Conservation (phyloP, 2,329 filamentous ascomycete genomes). For the Coniella vitis region DNA sequence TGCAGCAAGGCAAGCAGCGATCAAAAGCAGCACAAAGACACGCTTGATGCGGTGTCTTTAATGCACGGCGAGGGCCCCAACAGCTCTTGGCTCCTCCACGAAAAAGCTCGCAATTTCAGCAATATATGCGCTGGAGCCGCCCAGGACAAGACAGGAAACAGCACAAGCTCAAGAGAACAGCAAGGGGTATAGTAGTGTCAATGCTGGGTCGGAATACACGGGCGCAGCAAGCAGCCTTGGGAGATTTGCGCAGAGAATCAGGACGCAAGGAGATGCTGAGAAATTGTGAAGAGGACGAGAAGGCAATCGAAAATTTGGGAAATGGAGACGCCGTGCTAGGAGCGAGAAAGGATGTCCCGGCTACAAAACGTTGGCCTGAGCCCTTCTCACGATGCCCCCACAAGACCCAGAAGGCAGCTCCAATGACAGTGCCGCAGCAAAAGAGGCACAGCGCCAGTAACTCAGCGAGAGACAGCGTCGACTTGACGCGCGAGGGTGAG, state of each 20-base stretch:
- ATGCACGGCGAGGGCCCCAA: slow-evolving; percentile 10
- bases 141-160: background rate
- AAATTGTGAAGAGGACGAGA: slow-evolving; percentile 2
- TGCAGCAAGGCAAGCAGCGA: slow-evolving; percentile 2
- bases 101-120: slow-evolving; percentile 1
- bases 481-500: slow-evolving; percentile 12
- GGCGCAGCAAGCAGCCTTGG: too few species aligned
- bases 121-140: slow-evolving; percentile 2
- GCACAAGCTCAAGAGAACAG: background rate
- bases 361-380: slow-evolving; percentile 1
- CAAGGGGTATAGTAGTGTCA: slow-evolving; percentile 4
- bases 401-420: background rate
- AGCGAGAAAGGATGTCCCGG: slow-evolving; percentile 14
- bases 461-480: slow-evolving; percentile 14
- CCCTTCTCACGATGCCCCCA: background rate
- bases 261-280: slow-evolving; percentile 12
- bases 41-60: slow-evolving; percentile 5
- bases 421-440: background rate
- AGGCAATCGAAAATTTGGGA: slow-evolving; percentile 5
- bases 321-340: slow-evolving; percentile 2
- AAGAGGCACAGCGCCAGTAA: slow-evolving; percentile 4
- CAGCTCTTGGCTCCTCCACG: background rate
- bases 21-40: slow-evolving; percentile 8
- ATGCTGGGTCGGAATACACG: background rate
- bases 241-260: slow-evolving; percentile 2